These are phyloP conservation scores for Dryas alaskensis DNA, from an alignment of 306 rosid genomes.

Conservation along the genomic window DNA sequence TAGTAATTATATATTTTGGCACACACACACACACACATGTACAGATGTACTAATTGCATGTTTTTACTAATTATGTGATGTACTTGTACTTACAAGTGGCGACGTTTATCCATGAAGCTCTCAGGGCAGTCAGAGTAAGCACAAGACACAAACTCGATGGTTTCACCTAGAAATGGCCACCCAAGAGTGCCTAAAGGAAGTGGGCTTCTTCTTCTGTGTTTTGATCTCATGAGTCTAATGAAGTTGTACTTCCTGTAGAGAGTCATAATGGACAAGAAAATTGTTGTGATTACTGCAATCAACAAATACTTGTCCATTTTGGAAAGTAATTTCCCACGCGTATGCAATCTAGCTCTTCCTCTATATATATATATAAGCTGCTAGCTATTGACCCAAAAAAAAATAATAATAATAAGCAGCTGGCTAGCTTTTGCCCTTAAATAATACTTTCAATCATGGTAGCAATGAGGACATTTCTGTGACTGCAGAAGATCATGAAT, in stretches of 20 bases:
- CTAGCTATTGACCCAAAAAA: no score
- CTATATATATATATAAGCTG: conserved; percentile 4
- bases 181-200: conserved; percentile 92
- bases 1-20: not conserved
- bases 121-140: conserved; percentile 95
- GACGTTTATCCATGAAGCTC: conserved; percentile 75
- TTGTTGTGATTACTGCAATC: conserved; percentile 41
- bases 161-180: conserved; percentile 87
- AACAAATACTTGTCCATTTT: conserved; percentile 59
- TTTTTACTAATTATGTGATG: not conserved
- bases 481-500: conserved; percentile 37
- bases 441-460: conserved; percentile 50
- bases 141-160: conserved; percentile 69
- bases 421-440: no score
- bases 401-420: no score
- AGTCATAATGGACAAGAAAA: conserved; percentile 41
- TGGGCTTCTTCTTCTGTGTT: conserved; percentile 28
- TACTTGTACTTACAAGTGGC: conserved; percentile 46
- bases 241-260: conserved; percentile 39
- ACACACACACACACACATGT: no score
- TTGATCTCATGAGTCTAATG: conserved; percentile 39
- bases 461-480: conserved; percentile 35
- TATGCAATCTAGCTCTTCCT: conserved; percentile 20
- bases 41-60: not conserved
- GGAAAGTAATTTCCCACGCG: conserved; percentile 18